phyloP scores from a whole-genome alignment of 768 basidiomycete species.

The Tricholoma bakamatsutake region DNA sequence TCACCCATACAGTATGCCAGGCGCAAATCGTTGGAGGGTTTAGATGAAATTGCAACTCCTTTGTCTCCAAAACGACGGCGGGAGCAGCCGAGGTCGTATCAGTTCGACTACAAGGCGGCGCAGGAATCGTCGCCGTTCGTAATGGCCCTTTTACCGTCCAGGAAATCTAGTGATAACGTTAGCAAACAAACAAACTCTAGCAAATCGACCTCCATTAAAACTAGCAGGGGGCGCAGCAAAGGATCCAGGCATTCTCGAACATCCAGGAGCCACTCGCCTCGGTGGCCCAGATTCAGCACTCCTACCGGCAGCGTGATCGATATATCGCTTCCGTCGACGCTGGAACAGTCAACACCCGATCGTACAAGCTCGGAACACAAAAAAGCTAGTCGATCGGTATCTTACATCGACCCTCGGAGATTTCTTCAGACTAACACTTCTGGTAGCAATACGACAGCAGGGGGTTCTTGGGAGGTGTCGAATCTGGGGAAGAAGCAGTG shows the following conservation, averaged over 20 bases:
- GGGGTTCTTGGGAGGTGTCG: conserved; percentile 5
- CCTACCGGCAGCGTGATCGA: conserved; percentile 13
- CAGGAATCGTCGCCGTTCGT: conserved; percentile 12
- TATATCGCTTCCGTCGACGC: conserved; percentile 6
- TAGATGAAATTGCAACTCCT: conserved; percentile 2
- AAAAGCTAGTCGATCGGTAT: background rate
- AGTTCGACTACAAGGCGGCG: conserved; percentile 15
- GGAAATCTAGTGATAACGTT: conserved; percentile 1
- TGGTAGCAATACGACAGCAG: background rate
- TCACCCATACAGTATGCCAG: conserved; percentile 21
- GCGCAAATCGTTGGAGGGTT: conserved; percentile 11
- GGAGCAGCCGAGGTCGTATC: conserved; percentile 20
- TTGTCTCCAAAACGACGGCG: conserved; percentile 6
- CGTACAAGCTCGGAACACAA: background rate
- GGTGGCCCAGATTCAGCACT: conserved; percentile 2
- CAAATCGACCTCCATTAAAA: conserved; percentile 1
- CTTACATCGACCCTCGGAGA: background rate
- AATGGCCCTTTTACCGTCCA: background rate
- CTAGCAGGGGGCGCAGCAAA: conserved; percentile 6
- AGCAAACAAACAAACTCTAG: background rate
- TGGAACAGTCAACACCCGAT: background rate
- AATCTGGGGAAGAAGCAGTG: background rate
- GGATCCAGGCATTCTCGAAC: conserved; percentile 1
- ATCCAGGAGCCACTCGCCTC: conserved; percentile 8
- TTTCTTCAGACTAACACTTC: background rate